These are phyloP conservation scores for Xylariaceae sp. DNA, from an alignment of 2,329 filamentous ascomycete species.

Conservation along the genomic window DNA sequence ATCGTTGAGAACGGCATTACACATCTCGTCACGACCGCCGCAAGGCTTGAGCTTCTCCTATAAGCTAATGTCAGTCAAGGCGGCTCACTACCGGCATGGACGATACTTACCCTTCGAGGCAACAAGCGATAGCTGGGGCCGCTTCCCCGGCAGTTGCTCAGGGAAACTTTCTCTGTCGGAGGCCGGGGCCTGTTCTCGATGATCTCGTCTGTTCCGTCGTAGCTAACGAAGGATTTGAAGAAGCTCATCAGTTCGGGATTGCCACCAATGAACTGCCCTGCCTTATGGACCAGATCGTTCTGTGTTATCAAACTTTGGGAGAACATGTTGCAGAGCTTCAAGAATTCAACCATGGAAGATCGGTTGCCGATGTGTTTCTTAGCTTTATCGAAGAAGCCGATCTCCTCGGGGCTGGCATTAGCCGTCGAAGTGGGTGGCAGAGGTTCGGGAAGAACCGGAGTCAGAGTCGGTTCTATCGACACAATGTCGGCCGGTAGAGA, in stretches of 20 bases:
- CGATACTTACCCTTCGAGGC: conserved; percentile 61
- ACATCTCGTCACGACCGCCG: conserved; percentile 90
- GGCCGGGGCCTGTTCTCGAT: conserved; percentile 72
- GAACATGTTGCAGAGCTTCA: conserved; percentile 95
- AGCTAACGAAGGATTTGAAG: conserved; percentile 78
- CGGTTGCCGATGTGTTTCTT: conserved; percentile 96
- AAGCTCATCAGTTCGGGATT: conserved; percentile 83
- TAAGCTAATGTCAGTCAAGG: conserved; percentile 1
- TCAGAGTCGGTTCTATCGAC: conserved; percentile 75
- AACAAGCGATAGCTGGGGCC: conserved; percentile 92
- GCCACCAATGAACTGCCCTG: conserved; percentile 75
- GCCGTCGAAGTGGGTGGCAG: conserved; percentile 67
- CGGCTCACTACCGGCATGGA: background rate
- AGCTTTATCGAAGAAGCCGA: conserved; percentile 89
- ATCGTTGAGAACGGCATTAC: conserved; percentile 87
- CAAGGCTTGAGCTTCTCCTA: conserved; percentile 83
- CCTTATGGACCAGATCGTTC: conserved; percentile 73
- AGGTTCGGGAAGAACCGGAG: conserved; percentile 81
- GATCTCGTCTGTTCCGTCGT: conserved; percentile 67
- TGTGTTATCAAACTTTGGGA: conserved; percentile 88
- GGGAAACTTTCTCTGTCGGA: conserved; percentile 73
- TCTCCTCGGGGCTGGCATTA: conserved; percentile 74
- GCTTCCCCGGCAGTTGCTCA: conserved; percentile 92
- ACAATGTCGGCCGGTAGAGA: conserved; percentile 51
- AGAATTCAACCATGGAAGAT: conserved; percentile 86